phyloP scores from a whole-genome alignment of 2,329 filamentous ascomycete species.

The Colletotrichum gloeosporioides region DNA sequence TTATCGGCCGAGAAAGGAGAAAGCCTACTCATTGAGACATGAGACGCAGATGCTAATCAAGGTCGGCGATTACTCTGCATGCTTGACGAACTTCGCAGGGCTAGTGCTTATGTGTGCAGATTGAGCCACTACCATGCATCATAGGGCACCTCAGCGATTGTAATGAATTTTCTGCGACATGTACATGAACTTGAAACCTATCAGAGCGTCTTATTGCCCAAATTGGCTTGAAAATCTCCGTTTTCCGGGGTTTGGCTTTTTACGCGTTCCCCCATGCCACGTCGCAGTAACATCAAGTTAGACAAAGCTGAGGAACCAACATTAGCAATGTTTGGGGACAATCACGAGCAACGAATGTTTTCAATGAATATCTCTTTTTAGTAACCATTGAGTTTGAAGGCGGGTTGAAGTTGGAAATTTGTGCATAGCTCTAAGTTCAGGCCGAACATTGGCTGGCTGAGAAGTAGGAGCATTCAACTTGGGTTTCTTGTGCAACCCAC shows the following conservation, averaged over 20 bases:
- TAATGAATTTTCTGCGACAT: not conserved
- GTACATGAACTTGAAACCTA: not conserved
- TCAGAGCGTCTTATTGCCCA: not conserved
- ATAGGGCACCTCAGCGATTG: not conserved
- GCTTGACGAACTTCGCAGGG: too few species aligned
- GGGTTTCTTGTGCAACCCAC: not conserved
- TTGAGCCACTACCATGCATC: not conserved
- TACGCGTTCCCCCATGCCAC: too few species aligned
- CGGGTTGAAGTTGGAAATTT: not conserved
- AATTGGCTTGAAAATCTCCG: too few species aligned
- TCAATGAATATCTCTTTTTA: too few species aligned
- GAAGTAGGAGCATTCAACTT: not conserved
- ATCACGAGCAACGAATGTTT: too few species aligned
- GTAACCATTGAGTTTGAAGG: too few species aligned
- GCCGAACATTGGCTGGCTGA: not conserved
- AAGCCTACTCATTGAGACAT: not conserved
- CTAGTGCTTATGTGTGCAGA: not conserved
- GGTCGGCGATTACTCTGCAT: not conserved
- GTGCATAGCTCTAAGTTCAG: not conserved
- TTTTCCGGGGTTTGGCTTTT: too few species aligned
- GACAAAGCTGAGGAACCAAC: too few species aligned
- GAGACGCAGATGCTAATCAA: not conserved
- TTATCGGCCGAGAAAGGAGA: not conserved
- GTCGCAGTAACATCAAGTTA: too few species aligned
- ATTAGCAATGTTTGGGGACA: too few species aligned